Evolutionary conservation across 352 stramenopile species (phyloP), one percentile per base, ranked within the genome.

Genomic region (Globisporangium ultimum): DNA sequence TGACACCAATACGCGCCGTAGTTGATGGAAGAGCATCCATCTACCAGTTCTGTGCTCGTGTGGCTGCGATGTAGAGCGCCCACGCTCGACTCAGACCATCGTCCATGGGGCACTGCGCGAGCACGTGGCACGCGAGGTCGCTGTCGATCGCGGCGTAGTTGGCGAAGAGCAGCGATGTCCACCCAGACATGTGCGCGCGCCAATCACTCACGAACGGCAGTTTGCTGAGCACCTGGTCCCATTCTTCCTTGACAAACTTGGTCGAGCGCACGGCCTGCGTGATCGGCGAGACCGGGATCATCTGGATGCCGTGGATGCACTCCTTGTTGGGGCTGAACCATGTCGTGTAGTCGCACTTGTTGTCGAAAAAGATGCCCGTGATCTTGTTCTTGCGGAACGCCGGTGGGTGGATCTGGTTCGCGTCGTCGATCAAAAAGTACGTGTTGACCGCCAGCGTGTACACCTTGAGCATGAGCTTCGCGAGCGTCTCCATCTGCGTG

Each of bases 251-350:
- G 13, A 89, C 68, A 48, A 89, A 89, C 20, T 48, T 36, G 18
- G 10, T 6, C 14, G 70, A 55, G 38, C 80, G 76, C 2, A 80
- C 71, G 15, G 71, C 62, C 50, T 74, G 66, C 15, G 77, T 63
- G 50, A 87, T 77, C 8, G 80, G 76, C 36, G 78, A 86, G 24
- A 89, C 67, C 0, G 80, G 80, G 6, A 89, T 64, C 80, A 89
- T 89, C 68, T 89, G 80, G 55, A 89, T 89, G 52, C 80, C 80
- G 63, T 89, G 80, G 48, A 89, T 89, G 63, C 80, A 89, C 32
- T 88, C 72, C 63, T 84, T 84, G 52, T 84, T 78, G 6, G 80
- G 71, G 38, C 76, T 88, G 63, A 89, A 89, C 80, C 80, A 89
- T 42, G 80, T 89, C 13, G 80, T 59, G 63, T 88, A 89, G 64